Conservation (phyloP, 768 basidiomycete species). For the Suillus sp. region DNA sequence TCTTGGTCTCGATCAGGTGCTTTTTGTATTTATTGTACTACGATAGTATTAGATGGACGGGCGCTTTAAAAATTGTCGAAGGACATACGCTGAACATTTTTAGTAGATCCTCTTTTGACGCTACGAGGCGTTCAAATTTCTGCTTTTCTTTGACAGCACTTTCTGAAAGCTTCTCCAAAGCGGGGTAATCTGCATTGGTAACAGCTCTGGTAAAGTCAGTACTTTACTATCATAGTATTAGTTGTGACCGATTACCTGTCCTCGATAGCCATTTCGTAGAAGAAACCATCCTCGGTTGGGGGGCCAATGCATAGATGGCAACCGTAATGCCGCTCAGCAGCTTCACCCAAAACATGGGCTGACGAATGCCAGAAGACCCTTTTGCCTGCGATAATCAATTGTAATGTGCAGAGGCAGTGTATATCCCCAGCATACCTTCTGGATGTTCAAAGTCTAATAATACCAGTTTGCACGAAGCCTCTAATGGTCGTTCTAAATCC, state of each 20-base stretch:
- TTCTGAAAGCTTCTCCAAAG: conserved; percentile 87
- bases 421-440: conserved; percentile 54
- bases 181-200: conserved; percentile 79
- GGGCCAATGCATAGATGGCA: conserved; percentile 97
- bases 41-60: conserved; percentile 11
- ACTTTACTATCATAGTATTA: background rate
- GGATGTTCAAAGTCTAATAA: conserved; percentile 91
- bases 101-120: conserved; percentile 92
- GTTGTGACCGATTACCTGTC: conserved; percentile 52
- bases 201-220: conserved; percentile 56
- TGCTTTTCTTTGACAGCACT: conserved; percentile 94
- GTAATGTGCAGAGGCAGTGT: background rate
- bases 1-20: conserved; percentile 92
- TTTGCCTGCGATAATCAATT: conserved; percentile 58
- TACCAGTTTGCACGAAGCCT: conserved; percentile 77
- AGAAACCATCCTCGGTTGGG: conserved; percentile 97
- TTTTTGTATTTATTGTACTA: conserved; percentile 99
- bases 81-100: conserved; percentile 90
- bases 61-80: background rate
- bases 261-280: conserved; percentile 96
- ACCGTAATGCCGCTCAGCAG: conserved; percentile 94
- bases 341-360: conserved; percentile 96
- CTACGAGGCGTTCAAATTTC: conserved; percentile 91
- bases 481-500: conserved; percentile 96
- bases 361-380: conserved; percentile 99